These are phyloP conservation scores for Hippophae rhamnoides DNA, from an alignment of 306 rosid genomes.

Conservation along the genomic window DNA sequence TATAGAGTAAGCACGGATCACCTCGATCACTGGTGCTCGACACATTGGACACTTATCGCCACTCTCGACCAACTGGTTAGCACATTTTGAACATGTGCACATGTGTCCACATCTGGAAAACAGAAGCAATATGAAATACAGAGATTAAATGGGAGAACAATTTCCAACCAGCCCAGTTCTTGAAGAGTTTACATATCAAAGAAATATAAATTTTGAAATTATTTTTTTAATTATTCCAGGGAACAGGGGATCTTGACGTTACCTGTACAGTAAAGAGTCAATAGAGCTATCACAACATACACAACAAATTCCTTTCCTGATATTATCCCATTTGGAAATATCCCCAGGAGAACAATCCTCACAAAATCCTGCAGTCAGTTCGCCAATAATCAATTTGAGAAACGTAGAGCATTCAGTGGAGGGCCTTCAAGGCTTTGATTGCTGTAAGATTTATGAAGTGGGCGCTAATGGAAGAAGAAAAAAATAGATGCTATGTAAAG, in stretches of 20 bases:
- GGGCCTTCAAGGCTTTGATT: not conserved
- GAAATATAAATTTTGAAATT: not conserved
- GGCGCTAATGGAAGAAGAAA: too few species aligned
- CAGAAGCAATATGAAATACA: not conserved
- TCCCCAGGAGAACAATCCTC: constrained; percentile 43
- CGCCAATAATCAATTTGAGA: not conserved
- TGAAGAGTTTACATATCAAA: too few species aligned
- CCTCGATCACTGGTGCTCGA: constrained; percentile 81
- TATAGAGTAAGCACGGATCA: constrained; percentile 79
- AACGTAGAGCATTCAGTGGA: not conserved
- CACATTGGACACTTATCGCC: constrained; percentile 93
- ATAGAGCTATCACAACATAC: constrained; percentile 59
- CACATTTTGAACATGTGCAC: constrained; percentile 91
- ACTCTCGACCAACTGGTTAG: constrained; percentile 52
- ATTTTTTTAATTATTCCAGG: too few species aligned
- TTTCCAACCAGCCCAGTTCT: not conserved
- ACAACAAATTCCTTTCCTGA: constrained; percentile 88
- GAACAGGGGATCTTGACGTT: not conserved
- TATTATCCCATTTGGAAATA: constrained; percentile 75
- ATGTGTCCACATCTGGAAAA: constrained; percentile 87
- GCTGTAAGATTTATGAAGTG: not conserved
- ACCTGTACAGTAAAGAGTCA: constrained; percentile 94
- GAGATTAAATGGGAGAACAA: not conserved
- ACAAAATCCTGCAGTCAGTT: constrained; percentile 28
- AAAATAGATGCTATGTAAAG: not conserved